Conservation (phyloP, 768 basidiomycete species). For the Mycena polygramma region DNA sequence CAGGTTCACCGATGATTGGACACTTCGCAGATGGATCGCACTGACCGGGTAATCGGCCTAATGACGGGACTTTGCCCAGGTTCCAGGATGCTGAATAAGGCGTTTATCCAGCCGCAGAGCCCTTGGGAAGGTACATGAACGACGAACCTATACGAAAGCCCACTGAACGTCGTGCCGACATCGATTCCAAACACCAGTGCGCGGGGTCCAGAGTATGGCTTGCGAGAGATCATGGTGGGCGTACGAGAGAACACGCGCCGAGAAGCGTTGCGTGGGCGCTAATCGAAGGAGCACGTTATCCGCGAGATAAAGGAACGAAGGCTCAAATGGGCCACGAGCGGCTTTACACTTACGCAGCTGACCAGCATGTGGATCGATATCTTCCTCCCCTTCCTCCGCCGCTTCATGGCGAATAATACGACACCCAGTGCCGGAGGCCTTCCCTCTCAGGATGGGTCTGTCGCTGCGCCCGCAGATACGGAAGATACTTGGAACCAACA, state of each 20-base stretch:
- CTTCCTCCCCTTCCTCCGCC: not conserved
- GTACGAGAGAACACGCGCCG: not conserved
- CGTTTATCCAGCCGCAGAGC: not conserved
- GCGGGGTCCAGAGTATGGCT: conserved; percentile 56
- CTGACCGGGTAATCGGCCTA: conserved; percentile 52
- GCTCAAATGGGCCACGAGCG: not conserved
- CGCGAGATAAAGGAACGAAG: not conserved
- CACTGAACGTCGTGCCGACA: conserved; percentile 65
- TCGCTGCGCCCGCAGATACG: not conserved
- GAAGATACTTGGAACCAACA: not conserved
- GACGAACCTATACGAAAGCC: conserved; percentile 36
- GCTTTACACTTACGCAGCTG: not conserved
- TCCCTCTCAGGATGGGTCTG: not conserved
- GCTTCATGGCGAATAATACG: not conserved
- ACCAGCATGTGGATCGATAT: not conserved
- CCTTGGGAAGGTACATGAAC: not conserved
- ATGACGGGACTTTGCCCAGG: conserved; percentile 50
- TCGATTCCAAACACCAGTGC: conserved; percentile 66
- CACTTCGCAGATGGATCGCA: not conserved
- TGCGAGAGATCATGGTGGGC: conserved; percentile 38
- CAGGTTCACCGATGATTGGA: not conserved
- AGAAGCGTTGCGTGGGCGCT: conserved; percentile 16
- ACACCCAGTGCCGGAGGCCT: not conserved
- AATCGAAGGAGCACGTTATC: conserved; percentile 12
- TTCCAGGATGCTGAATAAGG: conserved; percentile 50